Conservation (phyloP, 2,329 filamentous ascomycete genomes). For the Pseudocercospora eumusae region DNA sequence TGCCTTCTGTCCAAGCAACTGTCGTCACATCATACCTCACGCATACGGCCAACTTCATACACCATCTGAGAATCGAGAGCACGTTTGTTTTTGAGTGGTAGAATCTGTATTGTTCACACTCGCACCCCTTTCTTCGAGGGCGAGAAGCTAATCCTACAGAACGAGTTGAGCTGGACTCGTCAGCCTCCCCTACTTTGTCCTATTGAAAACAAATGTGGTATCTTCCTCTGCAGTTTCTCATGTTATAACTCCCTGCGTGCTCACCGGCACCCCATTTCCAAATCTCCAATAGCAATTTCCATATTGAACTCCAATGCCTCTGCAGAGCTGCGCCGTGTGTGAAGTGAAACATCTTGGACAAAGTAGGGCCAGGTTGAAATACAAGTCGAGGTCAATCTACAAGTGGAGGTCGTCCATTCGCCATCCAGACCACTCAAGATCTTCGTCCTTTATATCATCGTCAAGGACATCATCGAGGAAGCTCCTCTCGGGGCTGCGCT, state of each 20-base stretch:
- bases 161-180: slow-evolving; percentile 10
- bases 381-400: slow-evolving; percentile 19
- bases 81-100: slow-evolving; percentile 10
- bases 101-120: slow-evolving; percentile 20
- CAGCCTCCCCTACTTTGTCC: slow-evolving; percentile 24
- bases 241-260: slow-evolving; percentile 18
- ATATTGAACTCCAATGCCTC: slow-evolving; percentile 15
- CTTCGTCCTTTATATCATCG: slow-evolving; percentile 56
- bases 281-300: slow-evolving; percentile 16
- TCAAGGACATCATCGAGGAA: slow-evolving; percentile 41
- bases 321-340: slow-evolving; percentile 23
- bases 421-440: slow-evolving; percentile 95
- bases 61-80: neutral
- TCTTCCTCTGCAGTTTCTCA: slow-evolving; percentile 29
- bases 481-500: slow-evolving; percentile 31
- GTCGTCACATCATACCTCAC: neutral
- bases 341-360: slow-evolving; percentile 27
- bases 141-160: slow-evolving; percentile 21
- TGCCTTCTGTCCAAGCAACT: neutral
- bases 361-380: slow-evolving; percentile 13
- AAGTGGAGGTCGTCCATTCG: slow-evolving; percentile 51
- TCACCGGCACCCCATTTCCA: slow-evolving; percentile 21
- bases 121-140: slow-evolving; percentile 18
- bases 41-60: neutral
- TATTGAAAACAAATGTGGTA: slow-evolving; percentile 24